Evolutionary conservation across 2,329 filamentous ascomycete genomes (phyloP).

Genomic region (Biscogniauxia sp.): DNA sequence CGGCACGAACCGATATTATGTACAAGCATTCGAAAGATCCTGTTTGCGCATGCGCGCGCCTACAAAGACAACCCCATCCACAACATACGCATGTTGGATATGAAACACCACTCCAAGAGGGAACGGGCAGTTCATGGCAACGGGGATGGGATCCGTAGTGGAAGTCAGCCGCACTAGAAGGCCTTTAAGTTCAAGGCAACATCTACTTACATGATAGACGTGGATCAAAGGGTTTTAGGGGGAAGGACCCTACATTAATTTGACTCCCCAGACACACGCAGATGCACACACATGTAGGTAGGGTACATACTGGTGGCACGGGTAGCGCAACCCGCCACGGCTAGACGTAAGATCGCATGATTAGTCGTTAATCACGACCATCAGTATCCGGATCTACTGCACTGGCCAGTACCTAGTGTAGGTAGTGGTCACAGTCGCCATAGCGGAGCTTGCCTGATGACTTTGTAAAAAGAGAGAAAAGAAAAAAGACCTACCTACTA

Average conservation of each 20-base stretch:
- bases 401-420: no score
- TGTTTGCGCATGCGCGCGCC: background rate
- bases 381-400: background rate
- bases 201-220: slow-evolving; percentile 16
- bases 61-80: background rate
- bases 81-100: background rate
- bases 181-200: slow-evolving; percentile 11
- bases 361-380: background rate
- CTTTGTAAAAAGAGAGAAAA: background rate
- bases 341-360: background rate
- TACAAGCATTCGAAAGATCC: background rate
- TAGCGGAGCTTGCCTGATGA: background rate
- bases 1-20: background rate
- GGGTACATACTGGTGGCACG: slow-evolving; percentile 1
- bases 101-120: background rate
- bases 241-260: slow-evolving; percentile 16
- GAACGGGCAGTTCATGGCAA: slow-evolving; percentile 8
- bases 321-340: background rate
- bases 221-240: slow-evolving; percentile 11
- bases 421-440: background rate
- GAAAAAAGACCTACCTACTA: no score
- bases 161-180: slow-evolving; percentile 15
- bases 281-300: slow-evolving; percentile 1
- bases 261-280: background rate
- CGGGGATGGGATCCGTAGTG: background rate